Percentiles rank a stretch among this genome's conserved stretches.
Conservation (phyloP, 2,329 filamentous ascomycete genomes). For the Parascedosporium putredinis region DNA sequence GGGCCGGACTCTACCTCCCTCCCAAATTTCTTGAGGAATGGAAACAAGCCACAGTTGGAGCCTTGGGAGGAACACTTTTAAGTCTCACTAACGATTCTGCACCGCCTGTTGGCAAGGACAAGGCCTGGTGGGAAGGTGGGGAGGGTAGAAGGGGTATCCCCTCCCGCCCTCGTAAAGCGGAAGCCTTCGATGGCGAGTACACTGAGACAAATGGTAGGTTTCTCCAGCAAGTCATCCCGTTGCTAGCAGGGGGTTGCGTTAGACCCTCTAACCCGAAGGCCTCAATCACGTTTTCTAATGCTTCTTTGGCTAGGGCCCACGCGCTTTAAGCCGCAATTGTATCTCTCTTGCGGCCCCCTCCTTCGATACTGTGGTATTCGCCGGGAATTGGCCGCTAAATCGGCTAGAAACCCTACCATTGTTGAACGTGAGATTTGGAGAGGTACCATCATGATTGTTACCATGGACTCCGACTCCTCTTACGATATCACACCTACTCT, state of each 20-base stretch:
- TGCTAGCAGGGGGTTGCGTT: no score
- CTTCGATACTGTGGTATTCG: constrained; percentile 82
- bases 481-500: constrained; percentile 72
- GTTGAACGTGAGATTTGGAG: constrained; percentile 74
- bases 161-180: constrained; percentile 42
- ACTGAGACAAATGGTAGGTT: constrained; percentile 46
- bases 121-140: constrained; percentile 68
- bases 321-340: constrained; percentile 72
- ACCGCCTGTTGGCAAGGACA: constrained; percentile 34
- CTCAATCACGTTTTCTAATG: no score
- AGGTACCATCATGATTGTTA: constrained; percentile 93
- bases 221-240: no score
- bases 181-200: constrained; percentile 57
- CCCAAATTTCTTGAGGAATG: constrained; percentile 60
- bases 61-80: constrained; percentile 46
- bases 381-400: constrained; percentile 39
- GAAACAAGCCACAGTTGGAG: constrained; percentile 56
- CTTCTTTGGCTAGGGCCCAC: constrained; percentile 54
- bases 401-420: constrained; percentile 22
- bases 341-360: constrained; percentile 82
- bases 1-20: constrained; percentile 47
- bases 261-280: no score
- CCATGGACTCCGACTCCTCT: constrained; percentile 69
- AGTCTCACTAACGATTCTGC: constrained; percentile 38
- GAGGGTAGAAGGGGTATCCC: constrained; percentile 36